These are phyloP conservation scores for Pseudogymnoascus sp. DNA, from an alignment of 2,329 filamentous ascomycete species.

Conservation along the genomic window DNA sequence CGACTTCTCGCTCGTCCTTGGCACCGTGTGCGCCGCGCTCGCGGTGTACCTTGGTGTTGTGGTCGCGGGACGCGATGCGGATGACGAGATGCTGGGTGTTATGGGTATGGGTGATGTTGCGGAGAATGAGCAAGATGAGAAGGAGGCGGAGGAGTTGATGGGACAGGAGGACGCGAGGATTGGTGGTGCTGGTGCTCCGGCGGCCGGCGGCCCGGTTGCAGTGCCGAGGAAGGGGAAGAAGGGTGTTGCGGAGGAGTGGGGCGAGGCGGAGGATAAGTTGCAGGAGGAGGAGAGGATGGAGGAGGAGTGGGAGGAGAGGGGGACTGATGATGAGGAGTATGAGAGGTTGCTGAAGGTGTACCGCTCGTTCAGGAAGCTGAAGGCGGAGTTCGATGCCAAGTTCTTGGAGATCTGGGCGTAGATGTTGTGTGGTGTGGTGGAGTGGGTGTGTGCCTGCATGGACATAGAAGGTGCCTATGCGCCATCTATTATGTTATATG, in stretches of 20 bases:
- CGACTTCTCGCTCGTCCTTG: constrained; percentile 55
- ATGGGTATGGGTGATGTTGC: constrained; percentile 42
- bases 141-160: constrained; percentile 25
- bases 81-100: constrained; percentile 31
- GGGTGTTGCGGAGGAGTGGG: constrained; percentile 44
- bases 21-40: constrained; percentile 63
- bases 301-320: constrained; percentile 26
- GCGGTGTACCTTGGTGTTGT: constrained; percentile 48
- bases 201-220: background rate
- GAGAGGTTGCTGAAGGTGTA: constrained; percentile 47
- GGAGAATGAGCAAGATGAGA: constrained; percentile 32
- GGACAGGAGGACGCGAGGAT: constrained; percentile 5
- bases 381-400: constrained; percentile 54
- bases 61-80: constrained; percentile 41
- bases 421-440: constrained; percentile 8
- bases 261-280: constrained; percentile 35
- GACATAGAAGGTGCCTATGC: background rate
- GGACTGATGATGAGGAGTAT: constrained; percentile 32
- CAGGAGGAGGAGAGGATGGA: constrained; percentile 26
- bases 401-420: constrained; percentile 55
- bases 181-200: background rate
- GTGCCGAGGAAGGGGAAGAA: constrained; percentile 27
- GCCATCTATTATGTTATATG: background rate
- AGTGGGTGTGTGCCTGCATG: background rate
- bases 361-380: constrained; percentile 49